Evolutionary conservation across 1,139 yeast species (phyloP).

Genomic region (Candida pseudoviswanathii): DNA sequence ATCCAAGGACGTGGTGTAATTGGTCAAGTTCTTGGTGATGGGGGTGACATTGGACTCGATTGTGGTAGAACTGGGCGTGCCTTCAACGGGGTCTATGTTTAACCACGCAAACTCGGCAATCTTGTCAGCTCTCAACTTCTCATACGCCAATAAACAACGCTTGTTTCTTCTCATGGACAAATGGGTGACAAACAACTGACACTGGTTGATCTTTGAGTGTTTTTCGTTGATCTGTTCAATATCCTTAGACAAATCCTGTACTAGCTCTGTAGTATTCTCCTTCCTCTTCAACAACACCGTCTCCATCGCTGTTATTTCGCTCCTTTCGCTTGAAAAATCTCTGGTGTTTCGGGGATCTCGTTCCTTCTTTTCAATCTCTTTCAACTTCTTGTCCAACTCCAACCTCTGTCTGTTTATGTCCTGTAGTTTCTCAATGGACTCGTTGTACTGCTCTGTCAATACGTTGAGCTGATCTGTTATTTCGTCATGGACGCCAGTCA

Average conservation of each 20-base stretch:
- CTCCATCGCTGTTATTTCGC: neutral
- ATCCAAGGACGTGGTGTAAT: constrained; percentile 33
- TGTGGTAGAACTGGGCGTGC: constrained; percentile 1
- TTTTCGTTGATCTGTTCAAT: constrained; percentile 25
- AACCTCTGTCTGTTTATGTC: neutral
- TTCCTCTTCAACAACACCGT: neutral
- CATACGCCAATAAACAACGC: constrained; percentile 84
- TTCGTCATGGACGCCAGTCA: constrained; percentile 17
- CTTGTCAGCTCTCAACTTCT: constrained; percentile 66
- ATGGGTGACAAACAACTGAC: constrained; percentile 81
- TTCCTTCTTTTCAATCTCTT: neutral
- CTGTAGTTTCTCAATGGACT: neutral
- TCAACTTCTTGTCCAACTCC: neutral
- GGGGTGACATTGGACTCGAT: constrained; percentile 3
- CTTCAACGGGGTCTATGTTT: constrained; percentile 41
- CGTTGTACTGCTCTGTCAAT: constrained; percentile 14
- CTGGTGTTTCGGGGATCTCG: neutral
- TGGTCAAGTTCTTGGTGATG: constrained; percentile 9
- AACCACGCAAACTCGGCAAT: constrained; percentile 76
- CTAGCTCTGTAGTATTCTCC: neutral
- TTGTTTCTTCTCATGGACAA: constrained; percentile 84
- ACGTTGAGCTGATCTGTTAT: neutral
- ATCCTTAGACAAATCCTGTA: constrained; percentile 15
- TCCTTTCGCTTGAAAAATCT: neutral
- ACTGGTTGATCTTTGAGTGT: constrained; percentile 54